Conservation (phyloP, 2,329 filamentous ascomycete species). For the Fusarium aywerte region DNA sequence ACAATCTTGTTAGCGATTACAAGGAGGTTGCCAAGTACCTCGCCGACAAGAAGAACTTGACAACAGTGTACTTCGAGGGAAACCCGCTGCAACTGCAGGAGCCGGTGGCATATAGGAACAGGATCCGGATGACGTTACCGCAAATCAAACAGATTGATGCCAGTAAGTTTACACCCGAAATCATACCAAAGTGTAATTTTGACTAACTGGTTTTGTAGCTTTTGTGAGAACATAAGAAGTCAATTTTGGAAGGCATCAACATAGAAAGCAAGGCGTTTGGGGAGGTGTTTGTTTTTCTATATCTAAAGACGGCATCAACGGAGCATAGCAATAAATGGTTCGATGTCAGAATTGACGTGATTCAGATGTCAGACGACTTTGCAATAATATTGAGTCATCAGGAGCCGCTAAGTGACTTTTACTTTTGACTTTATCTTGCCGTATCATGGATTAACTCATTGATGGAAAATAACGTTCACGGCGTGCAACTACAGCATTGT, state of each 20-base stretch:
- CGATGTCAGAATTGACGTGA: conserved; percentile 7
- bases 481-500: neutral
- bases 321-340: conserved; percentile 17
- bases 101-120: conserved; percentile 92
- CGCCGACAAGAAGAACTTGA: conserved; percentile 79
- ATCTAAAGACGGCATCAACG: conserved; percentile 18
- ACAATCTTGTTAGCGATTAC: conserved; percentile 84
- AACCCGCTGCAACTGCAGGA: conserved; percentile 85
- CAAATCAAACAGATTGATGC: conserved; percentile 95
- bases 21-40: conserved; percentile 83
- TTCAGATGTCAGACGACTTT: conserved; percentile 5
- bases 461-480: neutral
- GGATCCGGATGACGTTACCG: conserved; percentile 86
- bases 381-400: neutral
- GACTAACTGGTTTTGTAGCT: conserved; percentile 39
- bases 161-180: conserved; percentile 71
- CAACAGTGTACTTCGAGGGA: conserved; percentile 96
- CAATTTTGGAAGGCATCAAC: conserved; percentile 12
- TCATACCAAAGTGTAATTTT: neutral
- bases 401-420: neutral
- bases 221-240: conserved; percentile 48
- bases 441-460: neutral
- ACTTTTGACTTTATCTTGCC: neutral
- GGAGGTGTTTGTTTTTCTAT: conserved; percentile 28
- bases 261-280: conserved; percentile 44